phyloP scores from a whole-genome alignment of 352 stramenopile genomes.

The Phytophthora multivora region DNA sequence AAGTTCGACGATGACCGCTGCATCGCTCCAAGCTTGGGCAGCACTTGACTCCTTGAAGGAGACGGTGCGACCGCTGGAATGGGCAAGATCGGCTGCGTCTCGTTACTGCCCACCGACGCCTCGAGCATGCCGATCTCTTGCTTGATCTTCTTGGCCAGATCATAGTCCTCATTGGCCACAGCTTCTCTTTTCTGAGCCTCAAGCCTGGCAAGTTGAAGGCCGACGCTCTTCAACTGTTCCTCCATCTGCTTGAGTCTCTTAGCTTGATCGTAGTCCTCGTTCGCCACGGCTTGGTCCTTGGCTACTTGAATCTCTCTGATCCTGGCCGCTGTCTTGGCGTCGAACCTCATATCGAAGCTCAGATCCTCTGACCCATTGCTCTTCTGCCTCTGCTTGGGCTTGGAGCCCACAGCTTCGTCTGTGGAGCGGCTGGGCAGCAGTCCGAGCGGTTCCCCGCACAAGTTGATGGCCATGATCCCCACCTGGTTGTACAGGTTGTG shows the following conservation, averaged over 20 bases:
- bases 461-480: slow-evolving; percentile 90
- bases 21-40: slow-evolving; percentile 44
- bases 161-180: slow-evolving; percentile 92
- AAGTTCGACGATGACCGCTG: slow-evolving; percentile 53
- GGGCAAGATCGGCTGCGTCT: slow-evolving; percentile 61
- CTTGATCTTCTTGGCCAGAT: slow-evolving; percentile 91
- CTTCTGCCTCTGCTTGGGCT: slow-evolving; percentile 28
- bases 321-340: slow-evolving; percentile 84
- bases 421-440: slow-evolving; percentile 58
- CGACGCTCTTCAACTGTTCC: slow-evolving; percentile 91
- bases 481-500: slow-evolving; percentile 93
- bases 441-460: slow-evolving; percentile 71
- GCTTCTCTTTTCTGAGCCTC: slow-evolving; percentile 89
- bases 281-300: slow-evolving; percentile 82
- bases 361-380: slow-evolving; percentile 48
- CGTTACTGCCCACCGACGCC: slow-evolving; percentile 59
- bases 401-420: slow-evolving; percentile 36
- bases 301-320: slow-evolving; percentile 90
- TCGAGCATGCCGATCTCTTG: slow-evolving; percentile 83
- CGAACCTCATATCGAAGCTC: slow-evolving; percentile 89
- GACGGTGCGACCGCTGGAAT: slow-evolving; percentile 29
- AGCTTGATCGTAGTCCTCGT: slow-evolving; percentile 92
- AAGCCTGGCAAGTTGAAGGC: slow-evolving; percentile 85
- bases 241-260: slow-evolving; percentile 85
- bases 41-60: slow-evolving; percentile 44